phyloP scores from a whole-genome alignment of 345 rosid genomes.

The Nasturtium officinale region DNA sequence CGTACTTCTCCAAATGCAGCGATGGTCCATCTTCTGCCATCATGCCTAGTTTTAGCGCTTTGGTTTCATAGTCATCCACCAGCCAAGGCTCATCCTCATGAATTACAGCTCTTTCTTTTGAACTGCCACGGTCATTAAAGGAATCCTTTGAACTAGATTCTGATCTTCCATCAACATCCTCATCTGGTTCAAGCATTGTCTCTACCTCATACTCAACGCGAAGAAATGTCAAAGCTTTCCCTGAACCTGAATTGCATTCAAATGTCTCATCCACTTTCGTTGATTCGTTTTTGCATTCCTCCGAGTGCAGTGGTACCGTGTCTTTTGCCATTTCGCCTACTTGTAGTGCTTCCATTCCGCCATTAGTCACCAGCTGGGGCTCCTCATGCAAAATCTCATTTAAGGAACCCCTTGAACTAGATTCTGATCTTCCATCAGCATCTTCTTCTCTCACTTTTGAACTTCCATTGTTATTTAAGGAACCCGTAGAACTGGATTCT shows the following conservation, averaged over 20 bases:
- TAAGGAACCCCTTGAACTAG: conserved; percentile 10
- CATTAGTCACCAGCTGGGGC: conserved; percentile 1
- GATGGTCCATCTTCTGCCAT: conserved; percentile 5
- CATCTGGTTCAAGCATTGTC: conserved; percentile 9
- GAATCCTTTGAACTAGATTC: conserved; percentile 22
- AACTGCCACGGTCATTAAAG: not conserved
- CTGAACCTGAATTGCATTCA: conserved; percentile 26
- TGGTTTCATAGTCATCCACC: conserved; percentile 22
- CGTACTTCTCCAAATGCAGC: not conserved
- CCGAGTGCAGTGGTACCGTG: not conserved
- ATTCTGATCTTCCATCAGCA: conserved; percentile 25
- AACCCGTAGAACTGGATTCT: conserved; percentile 9
- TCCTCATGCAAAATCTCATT: not conserved
- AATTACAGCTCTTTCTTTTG: not conserved
- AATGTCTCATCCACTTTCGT: conserved; percentile 24
- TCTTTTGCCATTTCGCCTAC: not conserved
- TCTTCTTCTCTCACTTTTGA: not conserved
- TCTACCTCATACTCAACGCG: conserved; percentile 12
- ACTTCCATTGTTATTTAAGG: not conserved
- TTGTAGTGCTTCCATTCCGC: conserved; percentile 9
- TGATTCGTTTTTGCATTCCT: conserved; percentile 4
- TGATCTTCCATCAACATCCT: conserved; percentile 22
- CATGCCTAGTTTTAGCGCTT: not conserved
- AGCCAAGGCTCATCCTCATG: not conserved
- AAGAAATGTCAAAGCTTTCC: conserved; percentile 34